These are phyloP conservation scores for Microbotryum intermedium DNA, from an alignment of 1,284 basidiomycete genomes.

Conservation along the genomic window DNA sequence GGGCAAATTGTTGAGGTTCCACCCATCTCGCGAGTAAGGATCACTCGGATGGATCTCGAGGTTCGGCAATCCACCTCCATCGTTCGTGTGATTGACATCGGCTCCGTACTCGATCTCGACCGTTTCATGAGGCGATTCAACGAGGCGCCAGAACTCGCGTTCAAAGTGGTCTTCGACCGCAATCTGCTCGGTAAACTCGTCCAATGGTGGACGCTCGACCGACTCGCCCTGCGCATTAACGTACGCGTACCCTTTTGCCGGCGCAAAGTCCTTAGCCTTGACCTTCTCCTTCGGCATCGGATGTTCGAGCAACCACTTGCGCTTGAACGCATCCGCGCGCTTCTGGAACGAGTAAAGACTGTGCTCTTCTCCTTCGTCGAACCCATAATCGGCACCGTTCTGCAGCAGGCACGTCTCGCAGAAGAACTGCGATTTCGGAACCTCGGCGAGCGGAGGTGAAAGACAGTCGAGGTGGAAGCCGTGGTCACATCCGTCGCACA, in stretches of 20 bases:
- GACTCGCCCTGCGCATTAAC: background rate
- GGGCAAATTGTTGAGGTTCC: constrained; percentile 93
- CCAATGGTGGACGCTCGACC: background rate
- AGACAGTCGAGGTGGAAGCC: constrained; percentile 97
- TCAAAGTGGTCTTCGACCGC: constrained; percentile 70
- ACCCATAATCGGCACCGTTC: constrained; percentile 96
- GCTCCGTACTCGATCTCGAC: constrained; percentile 99
- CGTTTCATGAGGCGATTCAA: constrained; percentile 77
- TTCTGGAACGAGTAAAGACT: constrained; percentile 84
- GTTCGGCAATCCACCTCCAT: constrained; percentile 93
- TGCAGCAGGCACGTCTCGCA: constrained; percentile 87
- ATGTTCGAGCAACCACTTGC: constrained; percentile 77
- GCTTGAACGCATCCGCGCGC: constrained; percentile 78
- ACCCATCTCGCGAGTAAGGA: constrained; percentile 79
- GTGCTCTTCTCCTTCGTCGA: constrained; percentile 97
- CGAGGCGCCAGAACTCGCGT: constrained; percentile 92
- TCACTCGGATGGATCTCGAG: constrained; percentile 84
- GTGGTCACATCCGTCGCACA: constrained; percentile 95
- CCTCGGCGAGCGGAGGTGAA: constrained; percentile 70
- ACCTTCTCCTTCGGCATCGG: constrained; percentile 45
- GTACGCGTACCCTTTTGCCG: background rate
- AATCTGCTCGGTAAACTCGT: constrained; percentile 26
- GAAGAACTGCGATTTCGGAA: constrained; percentile 93
- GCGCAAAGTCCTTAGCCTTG: constrained; percentile 7
- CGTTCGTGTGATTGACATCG: constrained; percentile 93